Conservation (phyloP, 179 eudicot species). For the Dionaea muscipula region DNA sequence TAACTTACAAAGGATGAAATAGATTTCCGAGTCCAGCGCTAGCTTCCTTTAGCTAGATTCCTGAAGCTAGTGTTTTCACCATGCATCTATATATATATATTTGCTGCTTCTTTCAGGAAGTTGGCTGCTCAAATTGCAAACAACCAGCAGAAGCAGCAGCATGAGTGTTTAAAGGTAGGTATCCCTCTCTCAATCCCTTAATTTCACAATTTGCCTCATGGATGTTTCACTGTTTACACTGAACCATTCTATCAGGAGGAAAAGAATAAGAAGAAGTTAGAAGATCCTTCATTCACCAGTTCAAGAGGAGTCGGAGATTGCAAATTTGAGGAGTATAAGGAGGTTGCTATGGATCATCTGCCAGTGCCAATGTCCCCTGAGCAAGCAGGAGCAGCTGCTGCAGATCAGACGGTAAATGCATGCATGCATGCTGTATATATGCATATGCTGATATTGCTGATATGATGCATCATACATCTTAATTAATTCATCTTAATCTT, state of each 20-base stretch:
- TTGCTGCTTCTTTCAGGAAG: constrained; percentile 25
- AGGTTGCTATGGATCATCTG: constrained; percentile 31
- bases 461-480: no score
- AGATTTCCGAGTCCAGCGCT: no score
- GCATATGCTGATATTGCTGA: not conserved
- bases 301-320: constrained; percentile 34
- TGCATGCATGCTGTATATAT: not conserved
- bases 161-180: constrained; percentile 20
- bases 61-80: not conserved
- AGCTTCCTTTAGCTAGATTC: not conserved
- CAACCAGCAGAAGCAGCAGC: constrained; percentile 18
- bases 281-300: constrained; percentile 17
- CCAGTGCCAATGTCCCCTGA: constrained; percentile 61
- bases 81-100: not conserved
- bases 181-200: not conserved
- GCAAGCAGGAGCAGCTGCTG: constrained; percentile 25
- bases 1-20: not conserved
- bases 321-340: constrained; percentile 20
- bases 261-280: constrained; percentile 22
- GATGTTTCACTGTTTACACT: not conserved
- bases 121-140: constrained; percentile 43
- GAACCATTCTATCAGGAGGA: not conserved
- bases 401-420: constrained; percentile 38
- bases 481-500: not conserved
- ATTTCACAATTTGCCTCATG: not conserved